Base-by-base conservation (phyloP, 352 stramenopile species). In the Pythium chondricola region DNA sequence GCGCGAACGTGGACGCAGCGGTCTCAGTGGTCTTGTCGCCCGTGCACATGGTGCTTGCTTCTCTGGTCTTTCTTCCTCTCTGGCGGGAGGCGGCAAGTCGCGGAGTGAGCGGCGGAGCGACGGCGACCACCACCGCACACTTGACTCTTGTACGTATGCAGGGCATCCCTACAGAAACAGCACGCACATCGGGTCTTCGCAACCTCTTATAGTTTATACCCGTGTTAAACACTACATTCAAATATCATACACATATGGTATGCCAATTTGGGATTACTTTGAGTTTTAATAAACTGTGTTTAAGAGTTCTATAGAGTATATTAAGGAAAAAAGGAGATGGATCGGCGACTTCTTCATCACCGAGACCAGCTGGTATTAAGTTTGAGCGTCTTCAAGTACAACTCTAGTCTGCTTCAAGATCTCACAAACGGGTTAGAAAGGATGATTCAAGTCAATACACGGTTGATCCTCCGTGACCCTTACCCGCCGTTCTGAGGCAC, bases 1-100 rank as follows among this genome's bases (percentile, higher is more conserved):
- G 76, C 48, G 79, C 74, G 46, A 88, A 91, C 27, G 76, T 69
- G 20, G 37, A 42, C 18, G 40, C 30, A 6, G 38, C 38, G 21
- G 38, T 20, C 13, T 7, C n/a, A n/a, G 38, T 27, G 38, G 14
- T 20, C 41, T 52, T 52, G 18, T 52, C 47, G 31, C 18, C 49
- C 37, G 31, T 43, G 32, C 56, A 64, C 56, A 64, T 64, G 22
- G 22, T 36, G 35, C 14, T 32, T 10, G 27, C 21, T 43, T 13
- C 8, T 27, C 37, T 29, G 17, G 37, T 18, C 18, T n/a, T 18
- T 26, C 9, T 22, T 18, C 10, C n/a, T 16, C 11, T 33, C 10
- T 22, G 26, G 30, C 14, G 27, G 43, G 6, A 14, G n/a, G 47
- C 26, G 35, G 30, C 31, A 26, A 46, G 30, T 26, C 25, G 40